These are phyloP conservation scores for Phialemonium atrogriseum DNA, from an alignment of 2,329 filamentous ascomycete species.

Conservation along the genomic window DNA sequence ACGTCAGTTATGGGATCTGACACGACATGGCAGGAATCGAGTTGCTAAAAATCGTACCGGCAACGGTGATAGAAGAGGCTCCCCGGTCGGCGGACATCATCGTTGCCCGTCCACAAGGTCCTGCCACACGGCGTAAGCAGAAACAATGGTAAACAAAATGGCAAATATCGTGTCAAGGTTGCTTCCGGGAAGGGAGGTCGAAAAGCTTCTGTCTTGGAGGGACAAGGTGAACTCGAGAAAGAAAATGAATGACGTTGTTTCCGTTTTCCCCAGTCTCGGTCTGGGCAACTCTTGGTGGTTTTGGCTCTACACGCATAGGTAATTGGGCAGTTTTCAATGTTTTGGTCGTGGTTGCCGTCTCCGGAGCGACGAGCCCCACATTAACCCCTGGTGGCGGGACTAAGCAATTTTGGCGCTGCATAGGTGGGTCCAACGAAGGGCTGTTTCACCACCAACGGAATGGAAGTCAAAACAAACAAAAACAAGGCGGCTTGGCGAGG, in stretches of 20 bases:
- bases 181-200: slow-evolving; percentile 1
- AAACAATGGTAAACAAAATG: not conserved
- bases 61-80: slow-evolving; percentile 51
- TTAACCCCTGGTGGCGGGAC: too few species aligned
- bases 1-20: slow-evolving; percentile 11
- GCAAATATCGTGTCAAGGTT: slow-evolving; percentile 1
- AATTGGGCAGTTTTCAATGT: slow-evolving; percentile 12
- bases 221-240: slow-evolving; percentile 1
- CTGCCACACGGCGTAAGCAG: not conserved
- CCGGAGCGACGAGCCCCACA: slow-evolving; percentile 10
- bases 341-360: slow-evolving; percentile 12
- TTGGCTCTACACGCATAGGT: too few species aligned
- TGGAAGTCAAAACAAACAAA: too few species aligned
- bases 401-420: too few species aligned
- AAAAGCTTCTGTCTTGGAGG: not conserved
- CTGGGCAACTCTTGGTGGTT: too few species aligned
- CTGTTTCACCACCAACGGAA: too few species aligned
- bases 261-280: too few species aligned
- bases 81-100: slow-evolving; percentile 32
- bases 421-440: too few species aligned
- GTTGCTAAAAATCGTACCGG: slow-evolving; percentile 31
- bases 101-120: too few species aligned
- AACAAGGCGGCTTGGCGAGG: too few species aligned
- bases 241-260: slow-evolving; percentile 13
- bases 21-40: too few species aligned